Conservation (phyloP, 495 filamentous ascomycete species). For the Apiosordaria backusii region DNA sequence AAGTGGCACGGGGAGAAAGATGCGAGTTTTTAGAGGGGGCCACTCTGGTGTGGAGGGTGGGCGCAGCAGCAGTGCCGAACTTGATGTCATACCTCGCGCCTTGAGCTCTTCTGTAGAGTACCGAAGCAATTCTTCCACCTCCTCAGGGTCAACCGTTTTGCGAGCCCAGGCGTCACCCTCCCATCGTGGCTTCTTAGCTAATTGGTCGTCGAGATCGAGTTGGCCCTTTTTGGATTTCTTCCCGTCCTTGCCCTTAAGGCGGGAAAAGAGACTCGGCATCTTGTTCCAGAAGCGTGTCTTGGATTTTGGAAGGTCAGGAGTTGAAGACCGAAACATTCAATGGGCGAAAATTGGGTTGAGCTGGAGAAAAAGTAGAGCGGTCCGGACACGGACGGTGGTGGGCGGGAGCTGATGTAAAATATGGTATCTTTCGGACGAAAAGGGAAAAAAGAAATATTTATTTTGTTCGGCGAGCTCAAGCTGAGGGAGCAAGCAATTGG, state of each 20-base stretch:
- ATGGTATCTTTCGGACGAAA: conserved; percentile 13
- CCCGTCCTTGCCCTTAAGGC: conserved; percentile 69
- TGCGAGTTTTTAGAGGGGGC: conserved; percentile 5
- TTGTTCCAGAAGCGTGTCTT: conserved; percentile 24
- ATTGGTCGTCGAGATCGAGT: conserved; percentile 44
- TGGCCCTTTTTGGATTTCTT: conserved; percentile 56
- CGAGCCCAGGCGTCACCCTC: conserved; percentile 79
- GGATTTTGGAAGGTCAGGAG: conserved; percentile 19
- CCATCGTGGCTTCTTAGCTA: conserved; percentile 69
- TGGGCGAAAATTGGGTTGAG: conserved; percentile 5
- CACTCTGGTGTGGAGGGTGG: conserved; percentile 10
- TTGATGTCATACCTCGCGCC: conserved; percentile 72
- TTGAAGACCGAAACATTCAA: conserved; percentile 22
- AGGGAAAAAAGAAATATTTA: conserved; percentile 20
- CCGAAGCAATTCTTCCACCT: conserved; percentile 80
- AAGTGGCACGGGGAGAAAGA: conserved; percentile 18
- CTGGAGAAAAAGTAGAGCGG: conserved; percentile 9
- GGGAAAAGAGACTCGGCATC: conserved; percentile 67
- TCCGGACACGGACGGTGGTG: conserved; percentile 7
- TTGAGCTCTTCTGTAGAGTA: conserved; percentile 90
- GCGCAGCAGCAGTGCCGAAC: conserved; percentile 26
- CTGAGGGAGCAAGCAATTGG: conserved; percentile 14
- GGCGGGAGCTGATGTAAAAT: conserved; percentile 11
- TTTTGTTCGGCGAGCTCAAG: conserved; percentile 21
- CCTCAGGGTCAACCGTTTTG: conserved; percentile 80